Base-by-base conservation (phyloP, 1,284 basidiomycete genomes). In the Ceratobasidium sp. region DNA sequence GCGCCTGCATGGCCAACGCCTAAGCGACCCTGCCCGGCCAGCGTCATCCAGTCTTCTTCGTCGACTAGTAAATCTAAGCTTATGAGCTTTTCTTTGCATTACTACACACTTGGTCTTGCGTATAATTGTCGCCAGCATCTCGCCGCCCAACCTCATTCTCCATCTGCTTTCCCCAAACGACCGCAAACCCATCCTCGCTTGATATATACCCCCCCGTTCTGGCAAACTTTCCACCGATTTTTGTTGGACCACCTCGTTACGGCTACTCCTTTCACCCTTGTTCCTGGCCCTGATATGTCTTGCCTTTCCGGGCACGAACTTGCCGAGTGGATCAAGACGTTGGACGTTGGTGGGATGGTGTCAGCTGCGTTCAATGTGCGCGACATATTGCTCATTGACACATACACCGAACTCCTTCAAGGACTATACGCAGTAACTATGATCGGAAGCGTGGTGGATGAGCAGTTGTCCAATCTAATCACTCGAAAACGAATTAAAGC, bases 71-170 rank as follows among this genome's bases (percentile, higher is more conserved):
- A 17, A 17, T 28, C 59, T 23, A 74, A 74, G 33, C 40, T 74
- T 12, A 26, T 64, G 57, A 46, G 59, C 44, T 74, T 74, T 44
- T 74, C 70, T 15, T 28, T 74, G 3, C 46, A 74, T n/a, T 74
- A n/a, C 44, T 64, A 74, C n/a, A 74, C 70, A 3, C 3, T 74
- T 12, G 59, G 59, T 17, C 70, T 62, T 20, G 7, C n/a, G 9
- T 62, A 5, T 15, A 64, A 74, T 44, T 62, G 57, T 33, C 57
- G 23, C 15, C 44, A 12, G 13, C n/a, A 50, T 23, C 70, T 74
- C 20, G 44, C 15, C 9, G 33, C 15, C 26, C 26, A 40, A 6
- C 44, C 46, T n/a, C 44, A 44, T 20, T 13, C 7, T 5, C 15
- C 5, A 50, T 5, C 17, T 13, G 5, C 28, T 3, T 15, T 20